Base-by-base conservation (phyloP, 148 eudicot species). In the Pouteria glomerata region DNA sequence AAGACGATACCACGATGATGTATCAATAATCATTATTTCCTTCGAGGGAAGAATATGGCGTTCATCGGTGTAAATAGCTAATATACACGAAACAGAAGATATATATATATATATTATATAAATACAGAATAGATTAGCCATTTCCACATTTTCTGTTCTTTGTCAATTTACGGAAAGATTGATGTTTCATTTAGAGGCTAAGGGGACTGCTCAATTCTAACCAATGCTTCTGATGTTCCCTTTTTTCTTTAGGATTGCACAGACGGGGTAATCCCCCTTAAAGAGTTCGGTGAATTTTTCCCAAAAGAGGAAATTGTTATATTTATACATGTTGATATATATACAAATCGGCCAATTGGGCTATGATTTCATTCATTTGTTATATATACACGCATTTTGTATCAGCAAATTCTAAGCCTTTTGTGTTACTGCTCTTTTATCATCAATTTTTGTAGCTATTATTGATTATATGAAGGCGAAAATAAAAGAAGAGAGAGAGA, bases 11-110 rank as follows among this genome's bases (percentile, higher is more conserved):
- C 98, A 94, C 27, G 98, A 94, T 34, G 98, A 94, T 68, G 96
- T 94, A 21, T 94, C 98, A 1, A 82, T 94, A 56, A 89, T 91
- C 42, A 80, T 94, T 33, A 84, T 94, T 13, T 94, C 98, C 0
- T 89, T 94, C 14, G 93, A 89, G 80, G 97, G 98, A 63, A 79
- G 88, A 73, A 90, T 93, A 66, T 93, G 98, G 98, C 81, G 89
- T 53, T 93, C 96, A 18, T 85, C 86, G 42, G 76, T 86, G 74
- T 86, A 77, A 72, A 79, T 77, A 76, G 60, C 47, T n/a, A n/a
- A n/a, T n/a, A n/a, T n/a, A n/a, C n/a, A n/a, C n/a, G n/a, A n/a
- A 13, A 23, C 44, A 39, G 63, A 15, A 63, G 2, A 29, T 60
- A 57, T 21, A n/a, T 53, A 21, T 52, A 52, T 41, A 39, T 8